These are phyloP conservation scores for Paradendryphiella salina DNA, from an alignment of 2,329 filamentous ascomycete species.

Conservation along the genomic window DNA sequence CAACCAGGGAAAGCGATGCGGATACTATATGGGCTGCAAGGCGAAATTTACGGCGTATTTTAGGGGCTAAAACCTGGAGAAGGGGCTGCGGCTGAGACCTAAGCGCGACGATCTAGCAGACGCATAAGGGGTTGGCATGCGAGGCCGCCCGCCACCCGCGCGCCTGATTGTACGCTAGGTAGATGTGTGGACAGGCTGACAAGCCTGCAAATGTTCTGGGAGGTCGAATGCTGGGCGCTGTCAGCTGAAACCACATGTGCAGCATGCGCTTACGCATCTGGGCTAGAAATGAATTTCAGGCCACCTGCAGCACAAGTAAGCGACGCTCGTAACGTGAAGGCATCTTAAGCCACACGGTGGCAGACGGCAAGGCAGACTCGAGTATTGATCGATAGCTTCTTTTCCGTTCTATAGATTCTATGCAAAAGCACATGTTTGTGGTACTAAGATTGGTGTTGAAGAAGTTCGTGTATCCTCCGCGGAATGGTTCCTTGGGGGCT, in stretches of 20 bases:
- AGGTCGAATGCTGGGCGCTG: background rate
- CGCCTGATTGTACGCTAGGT: background rate
- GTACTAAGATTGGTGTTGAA: no score
- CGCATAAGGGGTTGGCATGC: slow-evolving; percentile 1
- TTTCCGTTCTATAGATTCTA: background rate
- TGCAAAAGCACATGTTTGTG: no score
- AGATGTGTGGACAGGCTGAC: background rate
- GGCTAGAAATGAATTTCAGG: slow-evolving; percentile 4
- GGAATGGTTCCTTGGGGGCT: no score
- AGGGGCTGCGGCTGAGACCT: slow-evolving; percentile 11
- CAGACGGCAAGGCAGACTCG: background rate
- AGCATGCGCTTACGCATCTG: background rate
- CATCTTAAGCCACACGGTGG: background rate
- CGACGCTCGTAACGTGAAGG: background rate
- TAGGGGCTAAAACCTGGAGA: slow-evolving; percentile 9
- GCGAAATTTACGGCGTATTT: background rate
- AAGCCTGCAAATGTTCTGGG: background rate
- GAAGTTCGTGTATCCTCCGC: no score
- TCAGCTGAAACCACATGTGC: slow-evolving; percentile 8
- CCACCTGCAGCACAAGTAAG: slow-evolving; percentile 1
- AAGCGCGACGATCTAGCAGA: slow-evolving; percentile 3
- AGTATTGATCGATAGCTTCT: background rate
- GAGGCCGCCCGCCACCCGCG: slow-evolving; percentile 3
- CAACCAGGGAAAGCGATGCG: background rate
- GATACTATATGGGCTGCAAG: slow-evolving; percentile 5